Evolutionary conservation across 345 rosid genomes (phyloP).

Genomic region (Lepidium didymum): DNA sequence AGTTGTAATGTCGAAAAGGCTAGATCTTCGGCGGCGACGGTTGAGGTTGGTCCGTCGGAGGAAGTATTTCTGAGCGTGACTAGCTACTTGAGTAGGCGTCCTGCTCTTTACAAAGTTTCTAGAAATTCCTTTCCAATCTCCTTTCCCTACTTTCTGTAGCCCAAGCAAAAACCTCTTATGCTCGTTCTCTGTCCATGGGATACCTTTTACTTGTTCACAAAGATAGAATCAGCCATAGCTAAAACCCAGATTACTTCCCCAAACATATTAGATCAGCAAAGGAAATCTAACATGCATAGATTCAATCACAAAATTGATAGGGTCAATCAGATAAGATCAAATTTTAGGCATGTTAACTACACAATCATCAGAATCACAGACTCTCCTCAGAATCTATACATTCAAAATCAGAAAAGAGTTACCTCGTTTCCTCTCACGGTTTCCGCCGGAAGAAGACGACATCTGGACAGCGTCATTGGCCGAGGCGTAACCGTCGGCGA

Average conservation of each 20-base stretch:
- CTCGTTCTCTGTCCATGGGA: constrained; percentile 97
- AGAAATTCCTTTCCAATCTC: constrained; percentile 97
- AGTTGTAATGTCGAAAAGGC: constrained; percentile 93
- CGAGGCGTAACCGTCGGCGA: constrained; percentile 59
- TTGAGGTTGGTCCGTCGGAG: constrained; percentile 77
- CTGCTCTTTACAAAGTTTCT: constrained; percentile 82
- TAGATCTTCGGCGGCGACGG: constrained; percentile 90
- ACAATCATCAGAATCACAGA: not conserved
- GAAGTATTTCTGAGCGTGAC: constrained; percentile 96
- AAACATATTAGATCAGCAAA: not conserved
- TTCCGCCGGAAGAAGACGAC: constrained; percentile 36
- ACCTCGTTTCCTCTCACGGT: constrained; percentile 92
- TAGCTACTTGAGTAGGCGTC: constrained; percentile 97
- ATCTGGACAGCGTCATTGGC: constrained; percentile 67
- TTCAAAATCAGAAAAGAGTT: not conserved
- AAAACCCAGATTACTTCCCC: not conserved
- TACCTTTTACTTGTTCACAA: constrained; percentile 37
- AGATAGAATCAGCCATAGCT: not conserved
- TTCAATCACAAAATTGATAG: not conserved
- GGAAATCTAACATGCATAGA: constrained; percentile 17
- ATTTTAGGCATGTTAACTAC: not conserved
- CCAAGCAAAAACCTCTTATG: constrained; percentile 89
- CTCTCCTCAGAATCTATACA: not conserved
- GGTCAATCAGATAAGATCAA: not conserved
- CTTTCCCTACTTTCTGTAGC: constrained; percentile 82